phyloP scores from a whole-genome alignment of 106 monocot species.

The Allium fistulosum region DNA sequence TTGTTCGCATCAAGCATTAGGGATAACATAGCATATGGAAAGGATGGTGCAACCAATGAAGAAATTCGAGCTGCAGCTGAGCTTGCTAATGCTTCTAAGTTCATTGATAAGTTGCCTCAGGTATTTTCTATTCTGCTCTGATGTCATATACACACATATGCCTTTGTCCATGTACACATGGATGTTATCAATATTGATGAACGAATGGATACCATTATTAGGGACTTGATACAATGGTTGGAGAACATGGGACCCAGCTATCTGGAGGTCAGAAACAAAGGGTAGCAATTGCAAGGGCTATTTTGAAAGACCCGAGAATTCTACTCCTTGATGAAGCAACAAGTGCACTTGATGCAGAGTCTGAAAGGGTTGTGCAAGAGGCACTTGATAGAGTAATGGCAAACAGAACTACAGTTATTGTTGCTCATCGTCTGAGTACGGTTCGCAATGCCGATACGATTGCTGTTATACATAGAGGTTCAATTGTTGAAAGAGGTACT shows the following conservation, averaged over 20 bases:
- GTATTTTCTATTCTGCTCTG: slow-evolving; percentile 1
- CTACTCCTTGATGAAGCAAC: slow-evolving; percentile 33
- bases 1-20: slow-evolving; percentile 37
- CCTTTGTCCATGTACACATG: not conserved
- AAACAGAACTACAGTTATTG: slow-evolving; percentile 26
- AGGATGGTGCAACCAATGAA: slow-evolving; percentile 31
- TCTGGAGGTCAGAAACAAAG: slow-evolving; percentile 28
- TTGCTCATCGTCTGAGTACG: slow-evolving; percentile 37
- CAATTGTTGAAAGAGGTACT: slow-evolving; percentile 29
- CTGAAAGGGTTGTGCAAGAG: slow-evolving; percentile 27
- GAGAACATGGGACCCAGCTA: slow-evolving; percentile 23
- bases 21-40: slow-evolving; percentile 46
- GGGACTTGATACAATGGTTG: slow-evolving; percentile 31
- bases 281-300: slow-evolving; percentile 33
- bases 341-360: slow-evolving; percentile 26
- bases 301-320: slow-evolving; percentile 32
- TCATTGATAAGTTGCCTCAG: slow-evolving; percentile 54
- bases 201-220: not conserved
- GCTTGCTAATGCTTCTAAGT: slow-evolving; percentile 42
- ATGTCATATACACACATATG: not conserved
- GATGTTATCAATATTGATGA: not conserved
- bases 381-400: slow-evolving; percentile 29
- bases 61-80: slow-evolving; percentile 32
- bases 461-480: slow-evolving; percentile 19
- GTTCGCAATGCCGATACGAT: slow-evolving; percentile 22